Conservation (phyloP, 345 rosid genomes). For the Ricinus communis region DNA sequence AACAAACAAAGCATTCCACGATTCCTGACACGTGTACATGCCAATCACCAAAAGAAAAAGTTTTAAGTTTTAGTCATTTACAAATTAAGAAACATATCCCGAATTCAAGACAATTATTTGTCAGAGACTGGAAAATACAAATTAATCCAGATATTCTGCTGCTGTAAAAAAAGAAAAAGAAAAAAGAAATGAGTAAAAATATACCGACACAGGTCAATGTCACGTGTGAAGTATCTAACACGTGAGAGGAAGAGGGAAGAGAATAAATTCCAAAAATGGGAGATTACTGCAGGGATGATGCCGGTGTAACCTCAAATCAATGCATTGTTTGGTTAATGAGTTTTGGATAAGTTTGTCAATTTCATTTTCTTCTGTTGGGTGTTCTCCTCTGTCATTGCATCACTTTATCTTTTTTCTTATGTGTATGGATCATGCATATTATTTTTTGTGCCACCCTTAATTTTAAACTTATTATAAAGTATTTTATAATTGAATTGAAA, state of each 20-base stretch:
- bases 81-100: too few relatives aligned
- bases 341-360: neutral
- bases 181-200: neutral
- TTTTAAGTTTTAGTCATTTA: too few relatives aligned
- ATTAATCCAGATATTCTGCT: too few relatives aligned
- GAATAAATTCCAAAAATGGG: slow-evolving; percentile 7
- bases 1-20: too few relatives aligned
- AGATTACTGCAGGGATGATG: neutral
- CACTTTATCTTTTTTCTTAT: neutral
- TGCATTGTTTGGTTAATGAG: neutral
- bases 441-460: neutral
- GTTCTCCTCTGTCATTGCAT: neutral
- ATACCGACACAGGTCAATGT: neutral
- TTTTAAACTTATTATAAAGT: too few relatives aligned
- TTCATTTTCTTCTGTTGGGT: neutral
- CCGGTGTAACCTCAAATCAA: neutral
- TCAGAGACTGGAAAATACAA: too few relatives aligned
- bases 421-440: neutral
- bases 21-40: too few relatives aligned
- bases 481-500: too few relatives aligned
- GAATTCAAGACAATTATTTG: too few relatives aligned
- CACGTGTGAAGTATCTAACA: slow-evolving; percentile 5
- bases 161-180: too few relatives aligned
- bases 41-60: too few relatives aligned
- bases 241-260: neutral